These are phyloP conservation scores for Coccomyxa subellipsoidea DNA, from an alignment of 163 green algal species.

Conservation along the genomic window DNA sequence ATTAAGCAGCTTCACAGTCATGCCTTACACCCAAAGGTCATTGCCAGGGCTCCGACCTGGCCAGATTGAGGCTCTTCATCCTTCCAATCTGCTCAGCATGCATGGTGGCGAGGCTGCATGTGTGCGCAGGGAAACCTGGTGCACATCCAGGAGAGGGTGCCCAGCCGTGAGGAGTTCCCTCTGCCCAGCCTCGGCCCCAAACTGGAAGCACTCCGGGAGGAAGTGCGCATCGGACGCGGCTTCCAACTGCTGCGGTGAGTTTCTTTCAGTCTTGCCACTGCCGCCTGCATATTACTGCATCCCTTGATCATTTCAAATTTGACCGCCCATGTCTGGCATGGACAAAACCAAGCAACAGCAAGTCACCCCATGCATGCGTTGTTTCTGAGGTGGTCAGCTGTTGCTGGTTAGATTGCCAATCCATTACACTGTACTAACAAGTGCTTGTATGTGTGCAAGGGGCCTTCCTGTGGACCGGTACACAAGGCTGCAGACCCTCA, in stretches of 20 bases:
- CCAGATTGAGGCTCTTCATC: too few species aligned
- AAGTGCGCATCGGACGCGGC: conserved; percentile 53
- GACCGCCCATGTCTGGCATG: too few species aligned
- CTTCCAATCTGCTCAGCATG: too few species aligned
- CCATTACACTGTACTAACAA: not conserved
- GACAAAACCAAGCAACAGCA: too few species aligned
- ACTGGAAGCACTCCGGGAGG: conserved; percentile 40
- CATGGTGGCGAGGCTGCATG: not conserved
- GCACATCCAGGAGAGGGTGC: conserved; percentile 31
- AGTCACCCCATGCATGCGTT: too few species aligned
- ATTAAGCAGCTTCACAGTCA: too few species aligned
- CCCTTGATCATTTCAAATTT: too few species aligned
- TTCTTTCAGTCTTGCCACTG: not conserved
- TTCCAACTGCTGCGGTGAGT: conserved; percentile 52
- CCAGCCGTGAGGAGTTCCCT: conserved; percentile 42
- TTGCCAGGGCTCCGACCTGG: too few species aligned
- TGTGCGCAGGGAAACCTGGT: conserved; percentile 13
- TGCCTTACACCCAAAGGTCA: too few species aligned
- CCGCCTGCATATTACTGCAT: too few species aligned
- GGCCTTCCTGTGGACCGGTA: conserved; percentile 41
- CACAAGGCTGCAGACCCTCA: conserved; percentile 43
- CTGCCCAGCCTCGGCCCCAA: conserved; percentile 58
- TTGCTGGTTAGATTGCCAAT: too few species aligned
- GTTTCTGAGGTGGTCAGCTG: not conserved
- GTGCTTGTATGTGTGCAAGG: conserved; percentile 5